Percentiles rank a stretch among this genome's conserved stretches.
These are phyloP conservation scores for Ilyonectria destructans DNA, from an alignment of 2,329 filamentous ascomycete genomes.

Conservation along the genomic window DNA sequence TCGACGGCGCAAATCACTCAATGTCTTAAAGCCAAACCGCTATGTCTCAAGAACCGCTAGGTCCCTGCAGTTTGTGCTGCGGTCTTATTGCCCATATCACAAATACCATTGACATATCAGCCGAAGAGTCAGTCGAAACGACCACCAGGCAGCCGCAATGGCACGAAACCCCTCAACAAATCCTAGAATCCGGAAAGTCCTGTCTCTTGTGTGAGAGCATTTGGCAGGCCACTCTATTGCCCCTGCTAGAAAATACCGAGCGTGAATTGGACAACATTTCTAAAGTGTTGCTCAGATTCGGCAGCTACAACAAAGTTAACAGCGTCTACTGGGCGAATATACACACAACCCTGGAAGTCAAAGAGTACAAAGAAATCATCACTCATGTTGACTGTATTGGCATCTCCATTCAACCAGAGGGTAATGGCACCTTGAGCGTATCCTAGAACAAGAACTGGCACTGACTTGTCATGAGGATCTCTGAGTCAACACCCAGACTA, in stretches of 20 bases:
- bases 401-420: neutral
- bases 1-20: too few relatives aligned
- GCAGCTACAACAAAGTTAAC: neutral
- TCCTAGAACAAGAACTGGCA: neutral
- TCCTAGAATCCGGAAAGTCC: neutral
- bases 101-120: neutral
- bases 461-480: neutral
- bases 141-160: neutral
- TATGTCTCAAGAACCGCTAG: neutral
- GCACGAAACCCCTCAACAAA: neutral
- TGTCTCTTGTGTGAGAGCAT: constrained; percentile 1
- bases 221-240: neutral
- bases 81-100: neutral
- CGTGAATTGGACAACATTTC: neutral
- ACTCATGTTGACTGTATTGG: neutral
- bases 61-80: neutral
- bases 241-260: neutral
- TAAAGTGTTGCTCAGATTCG: neutral
- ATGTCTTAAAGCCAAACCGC: neutral
- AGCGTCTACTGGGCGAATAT: neutral
- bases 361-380: neutral
- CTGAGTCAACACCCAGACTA: neutral
- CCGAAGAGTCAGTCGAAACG: neutral
- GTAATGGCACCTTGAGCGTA: neutral
- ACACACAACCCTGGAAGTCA: neutral